Base-by-base conservation (phyloP, 73 alveolate genomes). In the Paramecium biaurelia region DNA sequence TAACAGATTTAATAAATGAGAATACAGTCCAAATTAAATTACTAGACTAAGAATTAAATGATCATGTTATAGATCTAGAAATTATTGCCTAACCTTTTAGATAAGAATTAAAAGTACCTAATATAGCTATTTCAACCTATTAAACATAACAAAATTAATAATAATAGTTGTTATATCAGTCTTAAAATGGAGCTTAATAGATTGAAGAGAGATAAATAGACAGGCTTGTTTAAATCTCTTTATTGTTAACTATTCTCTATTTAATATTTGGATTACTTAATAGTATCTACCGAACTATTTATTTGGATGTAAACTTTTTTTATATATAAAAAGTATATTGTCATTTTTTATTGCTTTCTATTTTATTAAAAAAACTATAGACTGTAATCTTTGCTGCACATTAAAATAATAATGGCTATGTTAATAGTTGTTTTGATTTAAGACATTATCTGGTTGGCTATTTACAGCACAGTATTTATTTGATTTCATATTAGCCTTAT, bases 391-490 rank as follows among this genome's bases (percentile, higher is more conserved):
- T 24, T 79, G 28, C 37, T 79, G 32, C 90, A 79, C 43, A 79
- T 79, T 9, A 79, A 79, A 45, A 47, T 79, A 42, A 79, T 79
- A 18, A 79, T 79, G 56, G 70, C 34, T n/a, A 79, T 79, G 38
- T 10, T 79, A 23, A 72, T 23, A 6, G 41, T 79, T 4, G 90
- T 38, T 14, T 20, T 79, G 47, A 38, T 79, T 4, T 11, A 9
- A 20, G 90, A 79, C 28, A 42, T 79, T 2, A 37, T 45, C n/a
- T 79, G 90, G 90, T n/a, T 79, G 28, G 42, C 76, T 24, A 79
- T 79, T 79, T 79, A 79, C 14, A 79, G 90, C 24, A 79, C 90
- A 1, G 87, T 74, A 74, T 35, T 28, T 74, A 74, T 74, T 37
- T 34, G 2, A 37, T 32, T 37, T 2, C 4, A 74, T 34, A 18